phyloP scores from a whole-genome alignment of 306 rosid species.

The Ammopiptanthus mongolicus region DNA sequence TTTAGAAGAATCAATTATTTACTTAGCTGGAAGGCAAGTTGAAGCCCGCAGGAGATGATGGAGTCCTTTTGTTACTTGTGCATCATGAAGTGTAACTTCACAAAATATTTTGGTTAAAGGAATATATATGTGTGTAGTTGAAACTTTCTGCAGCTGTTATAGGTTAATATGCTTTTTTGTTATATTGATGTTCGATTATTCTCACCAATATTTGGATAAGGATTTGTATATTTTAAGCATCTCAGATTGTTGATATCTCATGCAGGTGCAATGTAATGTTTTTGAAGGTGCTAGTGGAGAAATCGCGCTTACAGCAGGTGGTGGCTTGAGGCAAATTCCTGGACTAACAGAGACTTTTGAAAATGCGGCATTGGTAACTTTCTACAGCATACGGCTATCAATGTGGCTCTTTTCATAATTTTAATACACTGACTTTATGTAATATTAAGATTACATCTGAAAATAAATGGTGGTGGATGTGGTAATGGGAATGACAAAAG shows the following conservation, averaged over 20 bases:
- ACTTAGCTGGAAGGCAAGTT: conserved; percentile 1
- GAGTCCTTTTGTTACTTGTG: background rate
- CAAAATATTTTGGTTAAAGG: background rate
- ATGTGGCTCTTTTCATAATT: conserved; percentile 8
- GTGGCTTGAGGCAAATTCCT: conserved; percentile 86
- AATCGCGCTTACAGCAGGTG: conserved; percentile 76
- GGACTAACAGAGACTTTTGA: conserved; percentile 61
- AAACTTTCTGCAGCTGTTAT: background rate
- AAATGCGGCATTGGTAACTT: conserved; percentile 85
- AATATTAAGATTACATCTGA: conserved; percentile 4
- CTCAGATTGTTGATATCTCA: conserved; percentile 15
- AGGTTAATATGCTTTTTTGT: background rate
- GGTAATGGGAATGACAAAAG: background rate
- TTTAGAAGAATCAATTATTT: background rate
- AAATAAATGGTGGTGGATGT: conserved; percentile 10
- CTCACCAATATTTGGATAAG: background rate
- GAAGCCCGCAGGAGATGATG: background rate
- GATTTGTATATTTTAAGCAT: conserved; percentile 3
- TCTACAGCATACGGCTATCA: background rate
- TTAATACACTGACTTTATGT: background rate
- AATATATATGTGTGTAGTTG: background rate
- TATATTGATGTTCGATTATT: background rate
- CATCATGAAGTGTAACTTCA: background rate
- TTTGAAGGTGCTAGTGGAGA: conserved; percentile 85
- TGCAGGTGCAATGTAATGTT: conserved; percentile 85